A percentile compares a stretch with the other conserved stretches of the same genome.
These are phyloP conservation scores for Suillus ampliporus DNA, from an alignment of 768 basidiomycete species.

Conservation along the genomic window DNA sequence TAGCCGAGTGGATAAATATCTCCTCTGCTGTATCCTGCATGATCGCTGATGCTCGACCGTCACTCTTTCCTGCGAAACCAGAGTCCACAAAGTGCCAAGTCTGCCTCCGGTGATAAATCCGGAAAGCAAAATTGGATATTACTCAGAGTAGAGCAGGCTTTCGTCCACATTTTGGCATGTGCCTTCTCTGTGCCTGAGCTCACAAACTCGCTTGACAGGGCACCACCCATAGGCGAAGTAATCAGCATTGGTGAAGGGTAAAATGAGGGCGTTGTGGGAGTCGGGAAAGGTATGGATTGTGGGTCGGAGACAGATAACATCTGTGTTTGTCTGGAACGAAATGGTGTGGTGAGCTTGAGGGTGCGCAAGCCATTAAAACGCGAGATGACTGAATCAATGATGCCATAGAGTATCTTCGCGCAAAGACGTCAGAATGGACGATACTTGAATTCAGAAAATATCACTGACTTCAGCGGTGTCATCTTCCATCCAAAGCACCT, in stretches of 20 bases:
- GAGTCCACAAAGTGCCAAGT: slow-evolving; percentile 36
- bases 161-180: slow-evolving; percentile 37
- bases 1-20: not conserved
- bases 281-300: slow-evolving; percentile 16
- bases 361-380: slow-evolving; percentile 34
- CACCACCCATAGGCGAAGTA: not conserved
- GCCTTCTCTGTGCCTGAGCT: slow-evolving; percentile 29
- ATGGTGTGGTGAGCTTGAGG: slow-evolving; percentile 39
- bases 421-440: slow-evolving; percentile 1
- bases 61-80: slow-evolving; percentile 33
- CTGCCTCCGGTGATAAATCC: slow-evolving; percentile 28
- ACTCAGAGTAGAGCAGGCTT: slow-evolving; percentile 28
- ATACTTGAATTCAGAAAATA: not conserved
- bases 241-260: not conserved
- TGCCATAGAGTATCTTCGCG: slow-evolving; percentile 32
- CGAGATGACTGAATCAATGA: slow-evolving; percentile 38
- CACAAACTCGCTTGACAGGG: slow-evolving; percentile 32
- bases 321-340: slow-evolving; percentile 31
- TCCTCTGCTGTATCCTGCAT: not conserved
- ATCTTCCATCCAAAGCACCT: slow-evolving; percentile 31
- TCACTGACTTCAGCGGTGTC: slow-evolving; percentile 35
- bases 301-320: slow-evolving; percentile 10
- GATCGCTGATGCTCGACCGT: not conserved
- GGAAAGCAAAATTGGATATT: slow-evolving; percentile 39
- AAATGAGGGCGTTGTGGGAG: not conserved